These are phyloP conservation scores for Warburgia ugandensis DNA, from an alignment of 164 flowering plant genomes.

Conservation along the genomic window DNA sequence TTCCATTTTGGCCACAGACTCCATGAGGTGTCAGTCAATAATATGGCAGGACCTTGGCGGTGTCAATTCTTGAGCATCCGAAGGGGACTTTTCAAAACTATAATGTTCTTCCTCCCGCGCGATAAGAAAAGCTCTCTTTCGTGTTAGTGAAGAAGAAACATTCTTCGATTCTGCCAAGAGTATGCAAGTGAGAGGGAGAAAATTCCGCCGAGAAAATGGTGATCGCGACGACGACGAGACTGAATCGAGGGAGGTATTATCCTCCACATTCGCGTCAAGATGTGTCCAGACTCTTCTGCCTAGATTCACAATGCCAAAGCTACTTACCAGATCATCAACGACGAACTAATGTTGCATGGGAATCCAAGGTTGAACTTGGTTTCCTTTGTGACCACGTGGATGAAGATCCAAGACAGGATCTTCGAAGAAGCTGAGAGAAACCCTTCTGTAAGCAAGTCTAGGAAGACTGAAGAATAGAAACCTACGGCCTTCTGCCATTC, in stretches of 20 bases:
- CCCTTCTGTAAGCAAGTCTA: constrained; percentile 64
- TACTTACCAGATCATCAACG: constrained; percentile 26
- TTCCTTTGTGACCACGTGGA: constrained; percentile 29
- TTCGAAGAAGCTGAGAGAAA: constrained; percentile 49
- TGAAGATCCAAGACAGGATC: constrained; percentile 46
- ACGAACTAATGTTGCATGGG: constrained; percentile 29
- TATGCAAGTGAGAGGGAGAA: too few relatives aligned
- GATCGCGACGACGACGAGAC: not conserved
- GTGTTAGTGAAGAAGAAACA: too few relatives aligned
- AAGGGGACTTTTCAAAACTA: too few relatives aligned
- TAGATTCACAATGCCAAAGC: constrained; percentile 22
- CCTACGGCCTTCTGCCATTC: constrained; percentile 55
- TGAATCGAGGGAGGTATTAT: not conserved
- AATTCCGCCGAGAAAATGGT: not conserved
- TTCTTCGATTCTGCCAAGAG: too few relatives aligned
- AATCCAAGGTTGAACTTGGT: constrained; percentile 27
- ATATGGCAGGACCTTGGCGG: too few relatives aligned
- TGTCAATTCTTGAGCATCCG: too few relatives aligned
- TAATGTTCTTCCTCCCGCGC: too few relatives aligned
- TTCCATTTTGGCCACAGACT: too few relatives aligned
- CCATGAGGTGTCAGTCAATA: too few relatives aligned
- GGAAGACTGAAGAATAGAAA: constrained; percentile 65
- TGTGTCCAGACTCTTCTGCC: constrained; percentile 17
- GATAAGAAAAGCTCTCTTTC: too few relatives aligned
- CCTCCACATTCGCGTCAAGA: constrained; percentile 22